Conservation (phyloP, 2,329 filamentous ascomycete genomes). For the Cordyceps militaris region DNA sequence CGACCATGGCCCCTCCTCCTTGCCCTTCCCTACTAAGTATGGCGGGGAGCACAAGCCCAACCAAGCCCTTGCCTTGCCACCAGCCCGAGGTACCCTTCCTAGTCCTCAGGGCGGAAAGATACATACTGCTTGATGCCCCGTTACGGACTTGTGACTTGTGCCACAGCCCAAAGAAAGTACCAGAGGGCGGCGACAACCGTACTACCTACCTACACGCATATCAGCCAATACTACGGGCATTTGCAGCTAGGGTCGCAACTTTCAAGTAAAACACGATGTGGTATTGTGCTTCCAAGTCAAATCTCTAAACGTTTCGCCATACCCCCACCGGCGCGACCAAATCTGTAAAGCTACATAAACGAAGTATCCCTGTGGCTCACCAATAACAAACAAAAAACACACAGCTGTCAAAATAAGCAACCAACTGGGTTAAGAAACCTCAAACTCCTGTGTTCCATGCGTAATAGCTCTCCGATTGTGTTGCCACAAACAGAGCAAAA, state of each 20-base stretch:
- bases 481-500: not conserved
- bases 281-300: constrained; percentile 7
- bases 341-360: not conserved
- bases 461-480: not conserved
- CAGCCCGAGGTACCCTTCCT: not conserved
- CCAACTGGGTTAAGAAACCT: not conserved
- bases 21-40: constrained; percentile 2
- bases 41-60: constrained; percentile 8
- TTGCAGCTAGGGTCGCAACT: not conserved
- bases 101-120: not conserved
- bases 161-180: constrained; percentile 5
- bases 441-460: constrained; percentile 9
- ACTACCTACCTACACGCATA: not conserved
- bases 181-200: not conserved
- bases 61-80: constrained; percentile 7
- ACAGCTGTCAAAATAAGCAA: constrained; percentile 3
- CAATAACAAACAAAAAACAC: not conserved
- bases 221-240: not conserved
- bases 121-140: not conserved
- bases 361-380: not conserved
- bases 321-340: not conserved
- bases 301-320: not conserved
- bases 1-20: constrained; percentile 13
- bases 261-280: constrained; percentile 1
- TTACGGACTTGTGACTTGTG: too few relatives aligned